phyloP scores from a whole-genome alignment of 2,329 filamentous ascomycete genomes.

The Aspergillus sp. region DNA sequence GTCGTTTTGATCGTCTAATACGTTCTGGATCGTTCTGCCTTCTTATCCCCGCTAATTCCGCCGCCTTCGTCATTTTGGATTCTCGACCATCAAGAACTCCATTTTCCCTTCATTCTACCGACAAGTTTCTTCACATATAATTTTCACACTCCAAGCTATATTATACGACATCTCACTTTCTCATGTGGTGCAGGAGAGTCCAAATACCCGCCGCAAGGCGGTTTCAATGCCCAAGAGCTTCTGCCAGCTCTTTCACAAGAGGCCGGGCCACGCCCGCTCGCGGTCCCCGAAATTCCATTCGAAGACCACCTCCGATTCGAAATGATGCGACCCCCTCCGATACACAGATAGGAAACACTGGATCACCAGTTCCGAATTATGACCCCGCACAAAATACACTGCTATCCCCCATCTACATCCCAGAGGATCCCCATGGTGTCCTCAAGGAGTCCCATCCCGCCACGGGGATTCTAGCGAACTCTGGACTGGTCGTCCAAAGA shows the following conservation, averaged over 20 bases:
- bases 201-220: constrained; percentile 21
- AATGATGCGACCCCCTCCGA: constrained; percentile 6
- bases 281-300: constrained; percentile 32
- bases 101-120: constrained; percentile 6
- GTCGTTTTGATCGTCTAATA: neutral
- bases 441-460: constrained; percentile 61
- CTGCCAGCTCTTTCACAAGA: constrained; percentile 28
- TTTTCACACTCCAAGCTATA: neutral
- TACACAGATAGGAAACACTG: constrained; percentile 15
- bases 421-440: constrained; percentile 60
- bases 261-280: constrained; percentile 23
- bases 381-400: constrained; percentile 49
- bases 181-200: constrained; percentile 34
- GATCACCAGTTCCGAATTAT: constrained; percentile 46
- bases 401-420: constrained; percentile 60
- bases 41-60: constrained; percentile 36
- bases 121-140: neutral
- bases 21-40: constrained; percentile 1
- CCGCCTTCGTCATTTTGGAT: constrained; percentile 14
- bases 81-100: constrained; percentile 13
- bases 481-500: constrained; percentile 61
- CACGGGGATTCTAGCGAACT: constrained; percentile 58
- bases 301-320: constrained; percentile 24
- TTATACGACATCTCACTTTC: neutral
- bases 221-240: constrained; percentile 22